A percentile compares a stretch with the other conserved stretches of the same genome.
Conservation (phyloP, 2,329 filamentous ascomycete species). For the Tolypocladium cylindrosporum region DNA sequence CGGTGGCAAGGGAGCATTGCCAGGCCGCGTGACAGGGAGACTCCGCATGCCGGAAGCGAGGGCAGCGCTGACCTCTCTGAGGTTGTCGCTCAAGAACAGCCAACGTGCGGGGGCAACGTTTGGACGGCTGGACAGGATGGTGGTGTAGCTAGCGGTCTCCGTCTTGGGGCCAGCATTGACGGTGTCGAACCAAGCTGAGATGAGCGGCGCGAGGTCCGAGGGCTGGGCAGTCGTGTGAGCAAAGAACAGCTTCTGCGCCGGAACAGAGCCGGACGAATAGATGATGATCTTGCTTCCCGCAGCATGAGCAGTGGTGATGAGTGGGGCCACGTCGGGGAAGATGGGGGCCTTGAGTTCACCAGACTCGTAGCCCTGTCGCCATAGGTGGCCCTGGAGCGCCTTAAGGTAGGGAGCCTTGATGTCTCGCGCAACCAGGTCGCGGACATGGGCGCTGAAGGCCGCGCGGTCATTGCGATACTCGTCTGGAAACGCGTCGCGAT, state of each 20-base stretch:
- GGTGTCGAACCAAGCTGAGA: slow-evolving; percentile 68
- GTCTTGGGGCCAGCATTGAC: slow-evolving; percentile 70
- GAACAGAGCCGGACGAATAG: slow-evolving; percentile 72
- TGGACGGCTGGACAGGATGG: slow-evolving; percentile 41
- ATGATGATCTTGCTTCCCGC: slow-evolving; percentile 55
- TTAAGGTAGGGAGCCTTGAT: slow-evolving; percentile 72
- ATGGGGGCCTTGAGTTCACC: slow-evolving; percentile 63
- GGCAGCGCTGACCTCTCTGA: slow-evolving; percentile 57
- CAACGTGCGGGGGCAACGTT: slow-evolving; percentile 41
- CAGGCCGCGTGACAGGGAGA: slow-evolving; percentile 54
- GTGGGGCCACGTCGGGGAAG: slow-evolving; percentile 62
- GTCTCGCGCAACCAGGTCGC: slow-evolving; percentile 60
- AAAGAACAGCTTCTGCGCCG: slow-evolving; percentile 74
- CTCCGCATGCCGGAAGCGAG: slow-evolving; percentile 52
- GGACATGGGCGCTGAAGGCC: slow-evolving; percentile 55
- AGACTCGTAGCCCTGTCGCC: slow-evolving; percentile 62
- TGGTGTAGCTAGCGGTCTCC: slow-evolving; percentile 55
- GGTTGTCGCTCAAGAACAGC: slow-evolving; percentile 76
- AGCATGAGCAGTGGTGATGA: slow-evolving; percentile 48
- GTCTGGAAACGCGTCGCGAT: slow-evolving; percentile 61
- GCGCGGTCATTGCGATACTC: slow-evolving; percentile 48
- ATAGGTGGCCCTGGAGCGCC: slow-evolving; percentile 69
- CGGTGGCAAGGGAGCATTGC: slow-evolving; percentile 53
- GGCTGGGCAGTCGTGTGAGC: slow-evolving; percentile 50
- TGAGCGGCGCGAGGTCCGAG: slow-evolving; percentile 47